phyloP scores from a whole-genome alignment of 345 rosid species.

The Conringia planisiliqua region DNA sequence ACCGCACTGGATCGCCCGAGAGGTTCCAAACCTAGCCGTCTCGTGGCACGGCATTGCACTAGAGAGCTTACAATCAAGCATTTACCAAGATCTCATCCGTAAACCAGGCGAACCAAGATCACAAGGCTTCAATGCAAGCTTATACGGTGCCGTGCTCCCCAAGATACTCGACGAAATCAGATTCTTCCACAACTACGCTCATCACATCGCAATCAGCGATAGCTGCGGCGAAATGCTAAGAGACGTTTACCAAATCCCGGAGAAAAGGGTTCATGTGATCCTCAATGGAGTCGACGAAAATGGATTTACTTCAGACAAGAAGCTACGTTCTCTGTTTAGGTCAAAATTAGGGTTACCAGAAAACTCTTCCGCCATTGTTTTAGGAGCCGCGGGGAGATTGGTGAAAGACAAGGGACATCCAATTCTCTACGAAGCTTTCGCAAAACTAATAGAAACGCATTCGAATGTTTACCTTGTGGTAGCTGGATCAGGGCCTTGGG shows the following conservation, averaged over 20 bases:
- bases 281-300: slow-evolving; percentile 79
- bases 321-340: slow-evolving; percentile 53
- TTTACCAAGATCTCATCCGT: slow-evolving; percentile 74
- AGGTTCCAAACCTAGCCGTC: slow-evolving; percentile 62
- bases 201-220: slow-evolving; percentile 87
- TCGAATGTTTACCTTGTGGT: slow-evolving; percentile 54
- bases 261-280: slow-evolving; percentile 79
- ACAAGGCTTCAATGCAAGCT: slow-evolving; percentile 43
- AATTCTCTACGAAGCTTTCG: slow-evolving; percentile 58
- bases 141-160: slow-evolving; percentile 56
- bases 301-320: slow-evolving; percentile 43
- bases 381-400: slow-evolving; percentile 84
- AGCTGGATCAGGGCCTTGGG: slow-evolving; percentile 95
- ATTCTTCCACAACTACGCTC: slow-evolving; percentile 72
- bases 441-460: slow-evolving; percentile 39
- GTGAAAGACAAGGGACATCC: slow-evolving; percentile 98
- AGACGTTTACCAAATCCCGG: slow-evolving; percentile 83
- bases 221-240: slow-evolving; percentile 95
- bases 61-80: slow-evolving; percentile 73
- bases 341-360: slow-evolving; percentile 45
- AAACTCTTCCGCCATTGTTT: slow-evolving; percentile 54
- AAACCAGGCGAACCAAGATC: slow-evolving; percentile 58
- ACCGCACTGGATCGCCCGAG: slow-evolving; percentile 69
- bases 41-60: slow-evolving; percentile 96
- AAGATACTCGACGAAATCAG: slow-evolving; percentile 77